Conservation (phyloP, 192 early-diverging fungal genomes). For the Entomortierella chlamydospora region DNA sequence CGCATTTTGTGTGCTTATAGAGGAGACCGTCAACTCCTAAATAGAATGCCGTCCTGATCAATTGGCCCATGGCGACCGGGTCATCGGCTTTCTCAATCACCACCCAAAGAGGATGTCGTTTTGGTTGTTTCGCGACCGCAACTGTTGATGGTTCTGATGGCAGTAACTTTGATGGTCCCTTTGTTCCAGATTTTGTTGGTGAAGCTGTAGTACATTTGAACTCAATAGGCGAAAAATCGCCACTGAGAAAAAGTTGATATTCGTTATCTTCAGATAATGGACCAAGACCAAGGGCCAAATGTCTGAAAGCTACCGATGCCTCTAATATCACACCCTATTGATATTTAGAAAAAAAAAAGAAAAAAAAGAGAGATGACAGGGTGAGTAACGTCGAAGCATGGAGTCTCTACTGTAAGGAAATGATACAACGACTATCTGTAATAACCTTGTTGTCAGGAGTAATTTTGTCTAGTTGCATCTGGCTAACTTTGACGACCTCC, state of each 20-base stretch:
- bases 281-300: neutral
- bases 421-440: neutral
- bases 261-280: constrained; percentile 1
- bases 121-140: neutral
- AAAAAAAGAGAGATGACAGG: neutral
- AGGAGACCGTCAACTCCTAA: constrained; percentile 73
- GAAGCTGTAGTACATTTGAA: neutral
- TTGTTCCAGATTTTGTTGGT: neutral
- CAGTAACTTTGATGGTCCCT: neutral
- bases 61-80: constrained; percentile 71
- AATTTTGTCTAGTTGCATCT: neutral
- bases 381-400: neutral
- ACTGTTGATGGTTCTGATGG: neutral
- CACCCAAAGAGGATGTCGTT: constrained; percentile 54
- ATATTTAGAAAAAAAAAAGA: neutral
- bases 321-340: constrained; percentile 58
- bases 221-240: neutral
- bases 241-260: neutral
- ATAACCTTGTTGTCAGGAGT: neutral
- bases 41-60: constrained; percentile 67
- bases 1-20: constrained; percentile 49
- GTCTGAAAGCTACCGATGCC: constrained; percentile 26
- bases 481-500: neutral
- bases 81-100: constrained; percentile 58
- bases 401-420: too few species aligned